phyloP scores from a whole-genome alignment of 352 stramenopile genomes.

The Pythium folliculosum region DNA sequence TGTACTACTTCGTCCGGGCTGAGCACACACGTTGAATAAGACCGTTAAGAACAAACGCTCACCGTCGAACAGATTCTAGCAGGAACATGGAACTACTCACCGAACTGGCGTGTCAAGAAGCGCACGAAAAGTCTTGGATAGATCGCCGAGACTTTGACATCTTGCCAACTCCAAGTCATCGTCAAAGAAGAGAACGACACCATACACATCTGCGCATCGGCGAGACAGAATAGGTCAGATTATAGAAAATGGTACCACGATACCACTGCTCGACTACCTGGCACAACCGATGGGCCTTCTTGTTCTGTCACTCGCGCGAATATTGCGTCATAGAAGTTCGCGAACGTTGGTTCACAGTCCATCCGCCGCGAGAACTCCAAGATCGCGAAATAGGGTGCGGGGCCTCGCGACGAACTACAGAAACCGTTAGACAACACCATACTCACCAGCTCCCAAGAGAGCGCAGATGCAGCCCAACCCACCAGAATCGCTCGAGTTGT shows the following conservation, averaged over 20 bases:
- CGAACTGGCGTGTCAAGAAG: conserved; percentile 40
- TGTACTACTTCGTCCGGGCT: conserved; percentile 6
- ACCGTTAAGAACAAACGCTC: neutral
- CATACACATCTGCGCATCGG: conserved; percentile 51
- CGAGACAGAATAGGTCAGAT: neutral
- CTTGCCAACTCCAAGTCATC: conserved; percentile 59
- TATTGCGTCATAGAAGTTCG: conserved; percentile 59
- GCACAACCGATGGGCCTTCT: conserved; percentile 20
- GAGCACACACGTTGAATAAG: neutral
- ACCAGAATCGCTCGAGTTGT: conserved; percentile 31
- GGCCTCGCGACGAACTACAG: conserved; percentile 23
- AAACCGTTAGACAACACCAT: neutral
- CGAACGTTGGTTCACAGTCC: conserved; percentile 34
- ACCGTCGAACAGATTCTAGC: conserved; percentile 8
- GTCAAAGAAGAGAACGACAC: conserved; percentile 67
- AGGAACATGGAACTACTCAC: conserved; percentile 35
- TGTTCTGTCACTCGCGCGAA: conserved; percentile 45
- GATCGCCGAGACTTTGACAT: conserved; percentile 60
- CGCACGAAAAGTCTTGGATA: conserved; percentile 32
- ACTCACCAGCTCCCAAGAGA: neutral
- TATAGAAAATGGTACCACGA: neutral
- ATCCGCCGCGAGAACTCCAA: conserved; percentile 41
- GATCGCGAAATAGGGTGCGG: conserved; percentile 55
- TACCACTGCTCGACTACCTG: conserved; percentile 28
- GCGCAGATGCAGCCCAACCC: neutral